Conservation (phyloP, 164 flowering plant genomes). For the Saururus chinensis region DNA sequence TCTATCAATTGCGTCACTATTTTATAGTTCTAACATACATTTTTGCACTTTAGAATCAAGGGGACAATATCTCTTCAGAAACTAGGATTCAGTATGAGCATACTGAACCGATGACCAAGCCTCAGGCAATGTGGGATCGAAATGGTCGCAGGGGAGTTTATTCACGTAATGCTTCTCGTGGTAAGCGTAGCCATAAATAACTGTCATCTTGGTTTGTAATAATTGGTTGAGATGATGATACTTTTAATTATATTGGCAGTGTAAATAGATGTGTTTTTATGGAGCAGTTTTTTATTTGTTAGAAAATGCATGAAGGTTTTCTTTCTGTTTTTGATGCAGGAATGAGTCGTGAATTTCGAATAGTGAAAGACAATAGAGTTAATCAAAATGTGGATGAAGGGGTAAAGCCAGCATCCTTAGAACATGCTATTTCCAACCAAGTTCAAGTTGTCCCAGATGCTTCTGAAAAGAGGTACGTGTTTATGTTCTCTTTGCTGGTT, state of each 20-base stretch:
- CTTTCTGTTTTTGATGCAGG: slow-evolving; percentile 37
- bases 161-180: slow-evolving; percentile 34
- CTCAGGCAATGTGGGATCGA: slow-evolving; percentile 29
- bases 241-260: background rate
- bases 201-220: background rate
- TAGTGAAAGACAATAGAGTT: slow-evolving; percentile 86
- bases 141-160: slow-evolving; percentile 45
- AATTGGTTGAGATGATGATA: background rate
- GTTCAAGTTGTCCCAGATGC: slow-evolving; percentile 20
- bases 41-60: slow-evolving; percentile 10
- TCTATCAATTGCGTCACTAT: no score
- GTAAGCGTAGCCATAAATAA: slow-evolving; percentile 21
- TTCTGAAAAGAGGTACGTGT: slow-evolving; percentile 37
- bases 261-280: background rate
- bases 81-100: slow-evolving; percentile 30
- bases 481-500: background rate
- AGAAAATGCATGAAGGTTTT: background rate
- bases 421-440: slow-evolving; percentile 20
- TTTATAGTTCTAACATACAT: background rate
- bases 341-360: slow-evolving; percentile 60
- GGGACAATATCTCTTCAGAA: slow-evolving; percentile 21
- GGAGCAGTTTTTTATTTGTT: no score
- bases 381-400: slow-evolving; percentile 37
- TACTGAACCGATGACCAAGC: slow-evolving; percentile 12
- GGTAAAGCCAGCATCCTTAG: slow-evolving; percentile 25